Base-by-base conservation (phyloP, 805 yeast species). In the Kodamaea leandrae region DNA sequence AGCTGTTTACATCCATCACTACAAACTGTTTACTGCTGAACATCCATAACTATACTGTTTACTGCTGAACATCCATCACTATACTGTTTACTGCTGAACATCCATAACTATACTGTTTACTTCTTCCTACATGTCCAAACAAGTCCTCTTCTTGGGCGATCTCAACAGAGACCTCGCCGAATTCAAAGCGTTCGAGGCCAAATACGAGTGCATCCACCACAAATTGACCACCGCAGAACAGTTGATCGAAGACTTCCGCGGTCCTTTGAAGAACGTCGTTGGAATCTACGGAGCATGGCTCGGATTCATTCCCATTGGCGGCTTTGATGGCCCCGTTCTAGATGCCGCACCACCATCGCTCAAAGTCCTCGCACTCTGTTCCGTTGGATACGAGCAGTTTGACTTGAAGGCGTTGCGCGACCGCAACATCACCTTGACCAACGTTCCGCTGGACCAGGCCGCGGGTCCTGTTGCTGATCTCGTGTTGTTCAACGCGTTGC, bases 401-500 rank as follows among this genome's bases (percentile, higher is more conserved):
- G 80, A 79, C 51, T 60, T 69, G 0, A 60, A 52, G 0, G 61
- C 59, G 1, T 57, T 81, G 61, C 53, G 59, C 5, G 50, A 57
- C 8, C 57, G 60, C 32, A 74, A 72, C 10, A 76, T 86, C 19
- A 52, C 63, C 6, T 66, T 86, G 45, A 77, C 85, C 45, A 82
- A 86, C 53, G 80, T 80, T 17, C 72, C 75, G 1, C 55, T 70
- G 17, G 54, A 41, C 76, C 86, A 56, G 63, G 79, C 83, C 0
- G 77, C 85, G 1, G 77, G 70, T 29, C 82, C 84, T 12, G 95
- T 86, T 19, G 85, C 90, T 3, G 95, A 86, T 47, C 63, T 81
- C 43, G 91, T 82, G 3, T 61, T 83, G 33, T 73, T 65, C 52
- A 69, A 81, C 48, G 64, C 84, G 0, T 56, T 85, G 43, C 71